Base-by-base conservation (phyloP, 768 basidiomycete species). In the Hericium rajendrae region DNA sequence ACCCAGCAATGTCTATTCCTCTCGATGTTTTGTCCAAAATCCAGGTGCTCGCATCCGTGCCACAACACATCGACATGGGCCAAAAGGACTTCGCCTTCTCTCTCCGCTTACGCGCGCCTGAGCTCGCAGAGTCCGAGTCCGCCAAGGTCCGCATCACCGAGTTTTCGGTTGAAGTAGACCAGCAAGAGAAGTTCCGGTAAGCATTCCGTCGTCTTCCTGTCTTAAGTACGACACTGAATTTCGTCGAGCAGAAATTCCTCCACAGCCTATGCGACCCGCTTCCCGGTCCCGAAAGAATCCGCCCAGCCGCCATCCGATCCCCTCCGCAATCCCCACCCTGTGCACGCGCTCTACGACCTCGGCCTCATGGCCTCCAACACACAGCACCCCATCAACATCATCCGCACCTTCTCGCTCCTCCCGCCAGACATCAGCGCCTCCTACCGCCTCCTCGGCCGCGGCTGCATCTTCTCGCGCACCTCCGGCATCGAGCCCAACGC, bases 181-280 rank as follows among this genome's bases (percentile, higher is more conserved):
- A 93, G 60, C 69, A 72, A 41, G 90, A 92, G 64, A 76, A 76
- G 54, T 85, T 77, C 69, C 76, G 85, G 89, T 89, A 63, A 38
- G 79, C 65, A 49, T 59, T 20, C 20, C 51, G 18, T 38, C 26
- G 43, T 57, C 4, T 15, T 26, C 46, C 60, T 43, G 16, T 37
- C 53, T 12, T 28, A 51, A 52, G 46, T 22, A 24, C 28, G 48
- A 49, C 41, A 15, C 62, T 85, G 82, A 60, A 16, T 39, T 32
- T 6, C 32, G 6, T 32, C 9, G 6, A 32, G 22, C 53, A 73
- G 69, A 16, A 65, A 70, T 8, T 70, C 75, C n/a, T 72, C 75
- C 16, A 54, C 69, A 16, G 69, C 73, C 26, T 82, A 78, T 60
- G 63, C 73, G 3, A 51, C 73, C 4, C 71, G 70, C 28, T 83